Percentiles rank a stretch among this genome's conserved stretches.
Conservation (phyloP, 2,329 filamentous ascomycete genomes). For the Westerdykella sp. region DNA sequence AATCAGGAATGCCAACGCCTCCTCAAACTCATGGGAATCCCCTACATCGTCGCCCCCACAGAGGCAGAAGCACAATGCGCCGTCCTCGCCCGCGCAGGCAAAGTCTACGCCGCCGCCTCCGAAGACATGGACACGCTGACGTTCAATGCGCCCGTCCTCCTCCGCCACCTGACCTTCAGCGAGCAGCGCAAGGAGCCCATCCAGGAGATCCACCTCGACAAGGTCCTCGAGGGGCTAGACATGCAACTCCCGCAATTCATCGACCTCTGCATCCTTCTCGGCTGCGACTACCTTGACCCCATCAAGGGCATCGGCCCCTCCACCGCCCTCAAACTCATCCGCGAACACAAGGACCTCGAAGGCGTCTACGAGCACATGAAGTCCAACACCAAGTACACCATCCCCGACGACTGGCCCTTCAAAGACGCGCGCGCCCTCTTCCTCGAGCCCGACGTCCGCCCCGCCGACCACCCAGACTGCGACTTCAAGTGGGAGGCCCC, state of each 20-base stretch:
- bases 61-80: constrained; percentile 98
- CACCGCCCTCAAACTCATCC: constrained; percentile 89
- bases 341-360: constrained; percentile 82
- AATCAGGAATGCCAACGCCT: constrained; percentile 90
- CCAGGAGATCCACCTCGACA: constrained; percentile 84
- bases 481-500: constrained; percentile 98
- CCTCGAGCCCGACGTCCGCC: constrained; percentile 79
- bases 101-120: constrained; percentile 92
- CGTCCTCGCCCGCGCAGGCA: constrained; percentile 77
- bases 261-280: constrained; percentile 93
- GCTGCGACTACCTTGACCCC: constrained; percentile 95
- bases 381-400: constrained; percentile 68
- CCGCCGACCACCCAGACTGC: constrained; percentile 76
- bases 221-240: constrained; percentile 74
- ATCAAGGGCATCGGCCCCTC: constrained; percentile 90
- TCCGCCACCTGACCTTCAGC: constrained; percentile 91
- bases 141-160: constrained; percentile 83
- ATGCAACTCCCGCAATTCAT: constrained; percentile 96
- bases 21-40: constrained; percentile 91
- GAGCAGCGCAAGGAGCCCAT: constrained; percentile 98
- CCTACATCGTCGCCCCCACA: constrained; percentile 89
- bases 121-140: constrained; percentile 99
- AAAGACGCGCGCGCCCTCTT: constrained; percentile 87
- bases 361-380: constrained; percentile 79
- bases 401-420: constrained; percentile 97